Evolutionary conservation across 305 asterid genomes (phyloP), one percentile per base, ranked within the genome.

Genomic region (Solanum hybrid): DNA sequence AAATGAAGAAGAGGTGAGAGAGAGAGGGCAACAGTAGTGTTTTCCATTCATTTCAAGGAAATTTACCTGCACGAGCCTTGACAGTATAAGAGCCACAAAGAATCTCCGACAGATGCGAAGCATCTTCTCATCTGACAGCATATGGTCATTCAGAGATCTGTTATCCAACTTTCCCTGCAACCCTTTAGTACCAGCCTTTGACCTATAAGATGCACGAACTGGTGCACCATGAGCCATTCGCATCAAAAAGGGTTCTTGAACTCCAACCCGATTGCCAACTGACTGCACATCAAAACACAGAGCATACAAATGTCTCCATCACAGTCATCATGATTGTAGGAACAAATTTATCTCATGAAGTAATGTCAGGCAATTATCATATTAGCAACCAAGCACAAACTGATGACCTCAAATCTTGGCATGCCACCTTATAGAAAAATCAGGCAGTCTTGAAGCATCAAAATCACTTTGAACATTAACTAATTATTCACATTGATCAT

Each of bases 221-320:
- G 98, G 97, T 22, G 96, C 99, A 24, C 99, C 98, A 92, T 98
- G 99, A 88, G 99, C 99, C 99, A 97, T 95, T 89, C 98, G 98
- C 99, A 98, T 98, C 92, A 98, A 93, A 93, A 96, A 98, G 84
- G 98, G 97, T 92, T 98, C 99, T 90, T 95, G 96, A 82, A 97
- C 99, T 91, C 99, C 99, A 92, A 95, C 97, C 84, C 98, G 93
- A 91, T 95, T 98, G 92, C 99, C 99, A 92, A 98, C 98, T 88
- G 99, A 98, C 99, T 98, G 96, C 95, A 94, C 39, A 84, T 82
- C 92, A 89, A 73, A 84, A 93, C 88, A 93, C 88, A 86, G 80
- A 88, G 75, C 39, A 88, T n/a, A 90, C 79, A 34, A 88, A 17
- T 84, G n/a, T 84, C 76, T 51, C 41, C 88, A 84, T 45, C 76